Conservation (phyloP, 257 asterid genomes). For the Solanum clarkiae region DNA sequence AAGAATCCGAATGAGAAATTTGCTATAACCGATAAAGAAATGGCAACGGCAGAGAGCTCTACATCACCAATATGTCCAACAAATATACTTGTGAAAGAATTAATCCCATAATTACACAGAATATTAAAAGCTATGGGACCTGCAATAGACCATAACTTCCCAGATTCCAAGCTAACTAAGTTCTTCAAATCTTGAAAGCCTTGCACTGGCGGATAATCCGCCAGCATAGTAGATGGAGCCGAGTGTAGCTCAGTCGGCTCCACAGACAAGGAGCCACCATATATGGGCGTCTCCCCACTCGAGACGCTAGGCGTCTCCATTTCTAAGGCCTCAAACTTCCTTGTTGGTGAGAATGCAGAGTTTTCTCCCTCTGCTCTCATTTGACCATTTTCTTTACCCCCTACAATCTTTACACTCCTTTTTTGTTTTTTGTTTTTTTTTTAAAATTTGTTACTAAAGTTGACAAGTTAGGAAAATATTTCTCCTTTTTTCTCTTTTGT, state of each 20-base stretch:
- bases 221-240: conserved; percentile 58
- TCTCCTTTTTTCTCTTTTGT: background rate
- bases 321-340: conserved; percentile 25
- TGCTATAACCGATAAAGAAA: conserved; percentile 79
- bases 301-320: conserved; percentile 22
- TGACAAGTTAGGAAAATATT: background rate
- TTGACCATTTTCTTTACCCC: conserved; percentile 15
- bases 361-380: conserved; percentile 49
- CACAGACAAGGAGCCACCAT: background rate
- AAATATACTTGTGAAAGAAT: conserved; percentile 75
- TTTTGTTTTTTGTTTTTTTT: background rate
- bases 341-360: conserved; percentile 26
- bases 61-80: conserved; percentile 89
- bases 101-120: conserved; percentile 79
- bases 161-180: conserved; percentile 39
- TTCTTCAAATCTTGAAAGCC: conserved; percentile 27
- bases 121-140: conserved; percentile 91
- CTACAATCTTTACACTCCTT: conserved; percentile 42
- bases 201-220: conserved; percentile 47
- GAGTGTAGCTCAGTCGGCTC: conserved; percentile 39
- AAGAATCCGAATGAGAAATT: conserved; percentile 85
- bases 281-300: background rate
- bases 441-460: background rate
- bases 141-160: conserved; percentile 72
- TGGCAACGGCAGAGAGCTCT: conserved; percentile 86